Base-by-base conservation (phyloP, 2,329 filamentous ascomycete species). In the Curvularia eragrostidis region DNA sequence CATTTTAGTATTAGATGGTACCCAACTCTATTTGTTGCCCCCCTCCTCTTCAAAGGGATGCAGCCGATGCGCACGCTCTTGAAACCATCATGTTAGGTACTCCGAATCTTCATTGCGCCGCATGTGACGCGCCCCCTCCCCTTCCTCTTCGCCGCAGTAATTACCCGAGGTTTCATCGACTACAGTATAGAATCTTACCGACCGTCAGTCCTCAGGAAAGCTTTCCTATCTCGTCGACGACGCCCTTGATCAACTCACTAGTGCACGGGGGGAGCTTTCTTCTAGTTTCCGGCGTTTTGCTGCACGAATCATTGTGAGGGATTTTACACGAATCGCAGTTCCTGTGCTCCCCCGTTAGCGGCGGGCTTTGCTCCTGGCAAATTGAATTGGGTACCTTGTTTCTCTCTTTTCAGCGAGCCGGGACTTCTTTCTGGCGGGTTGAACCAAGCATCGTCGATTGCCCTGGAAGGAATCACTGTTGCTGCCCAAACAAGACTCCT, bases 261-360 rank as follows among this genome's bases (percentile, higher is more conserved):
- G 71, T 63, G 64, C 58, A 69, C 71, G 72, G 71, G 72, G 70
- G 71, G 70, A 70, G 66, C 42, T 50, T 30, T 23, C 41, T 28
- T 44, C 51, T 68, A 58, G 61, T 56, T 62, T 67, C 71, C 71
- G 69, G 64, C 32, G 42, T 10, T 47, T 28, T 49, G 39, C 57
- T 59, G 58, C 64, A 61, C 57, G 64, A 66, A 61, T 66, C 56
- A 53, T 43, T 39, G 24, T 56, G 56, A 46, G 56, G 52, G 47
- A 58, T 54, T 62, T 59, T 46, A 39, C 54, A 52, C 50, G 48
- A 59, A 57, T 63, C 56, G 58, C 61, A 49, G 62, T 47, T 54
- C 48, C 58, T 48, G 65, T 51, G 47, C 55, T 39, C 36, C 47
- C n/a, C 56, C 49, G 56, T 55, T 39, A 58, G 50, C 55, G 52